Evolutionary conservation across 2,329 filamentous ascomycete genomes (phyloP).

Genomic region (Phialophora expanda): DNA sequence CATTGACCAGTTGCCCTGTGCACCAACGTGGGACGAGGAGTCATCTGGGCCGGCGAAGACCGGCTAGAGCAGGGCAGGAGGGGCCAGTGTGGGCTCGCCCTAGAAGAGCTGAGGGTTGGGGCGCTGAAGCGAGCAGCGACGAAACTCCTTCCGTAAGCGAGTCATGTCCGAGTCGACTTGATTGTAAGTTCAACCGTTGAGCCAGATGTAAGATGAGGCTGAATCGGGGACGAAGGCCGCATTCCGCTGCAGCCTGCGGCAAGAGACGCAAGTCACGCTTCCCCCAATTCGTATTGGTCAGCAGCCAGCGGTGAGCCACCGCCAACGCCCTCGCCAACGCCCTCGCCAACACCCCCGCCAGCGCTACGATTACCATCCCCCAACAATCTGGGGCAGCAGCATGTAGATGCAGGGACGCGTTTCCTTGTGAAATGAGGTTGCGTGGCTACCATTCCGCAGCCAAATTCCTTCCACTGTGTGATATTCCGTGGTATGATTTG

Average conservation of each 20-base stretch:
- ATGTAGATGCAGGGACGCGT: neutral
- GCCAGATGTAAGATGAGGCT: neutral
- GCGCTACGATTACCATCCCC: neutral
- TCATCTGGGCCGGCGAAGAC: neutral
- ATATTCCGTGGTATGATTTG: neutral
- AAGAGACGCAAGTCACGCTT: neutral
- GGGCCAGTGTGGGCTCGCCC: neutral
- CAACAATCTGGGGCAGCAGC: neutral
- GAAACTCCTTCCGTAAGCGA: neutral
- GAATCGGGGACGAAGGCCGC: constrained; percentile 2
- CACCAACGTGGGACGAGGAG: neutral
- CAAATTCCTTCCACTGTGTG: neutral
- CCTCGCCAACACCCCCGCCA: neutral
- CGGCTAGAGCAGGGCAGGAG: neutral
- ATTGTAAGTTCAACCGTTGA: constrained; percentile 1
- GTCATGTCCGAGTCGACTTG: constrained; percentile 1
- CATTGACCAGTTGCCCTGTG: constrained; percentile 3
- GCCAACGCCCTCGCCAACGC: neutral
- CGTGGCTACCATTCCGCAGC: neutral
- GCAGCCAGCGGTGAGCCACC: neutral
- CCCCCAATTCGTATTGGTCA: neutral
- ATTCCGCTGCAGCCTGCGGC: neutral
- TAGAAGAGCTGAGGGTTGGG: neutral
- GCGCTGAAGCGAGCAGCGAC: neutral
- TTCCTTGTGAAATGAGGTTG: neutral